phyloP scores from a whole-genome alignment of 441 rosid genomes.

The Eruca vesicaria region DNA sequence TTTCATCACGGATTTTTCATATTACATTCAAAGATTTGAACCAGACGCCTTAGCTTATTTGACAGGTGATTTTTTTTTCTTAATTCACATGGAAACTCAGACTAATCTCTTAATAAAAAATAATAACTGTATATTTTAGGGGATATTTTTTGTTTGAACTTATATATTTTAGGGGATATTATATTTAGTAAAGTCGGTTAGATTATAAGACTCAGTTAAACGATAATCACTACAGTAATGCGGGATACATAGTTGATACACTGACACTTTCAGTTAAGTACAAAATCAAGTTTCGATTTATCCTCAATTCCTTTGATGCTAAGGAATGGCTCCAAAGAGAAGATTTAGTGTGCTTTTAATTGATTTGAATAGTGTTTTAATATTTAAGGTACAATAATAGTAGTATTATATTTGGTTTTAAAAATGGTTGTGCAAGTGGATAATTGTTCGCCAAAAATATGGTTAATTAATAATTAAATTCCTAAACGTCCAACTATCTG shows the following conservation, averaged over 20 bases:
- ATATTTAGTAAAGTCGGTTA: neutral
- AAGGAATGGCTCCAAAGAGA: constrained; percentile 15
- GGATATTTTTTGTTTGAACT: too few relatives aligned
- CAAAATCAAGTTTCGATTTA: neutral
- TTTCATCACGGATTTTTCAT: neutral
- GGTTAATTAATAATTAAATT: constrained; percentile 11
- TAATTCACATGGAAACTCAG: neutral
- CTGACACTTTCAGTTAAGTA: neutral
- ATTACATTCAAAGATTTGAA: neutral
- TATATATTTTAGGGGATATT: neutral
- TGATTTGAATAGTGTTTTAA: neutral
- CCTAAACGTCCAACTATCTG: neutral
- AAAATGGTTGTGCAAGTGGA: constrained; percentile 15
- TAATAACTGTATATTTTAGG: neutral
- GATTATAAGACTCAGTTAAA: neutral
- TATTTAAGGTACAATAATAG: neutral
- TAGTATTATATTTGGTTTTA: neutral
- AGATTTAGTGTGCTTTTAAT: neutral
- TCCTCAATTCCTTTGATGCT: constrained; percentile 17
- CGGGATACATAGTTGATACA: neutral
- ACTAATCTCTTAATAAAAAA: neutral
- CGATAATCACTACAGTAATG: neutral
- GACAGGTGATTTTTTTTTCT: neutral
- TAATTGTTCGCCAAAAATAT: constrained; percentile 4
- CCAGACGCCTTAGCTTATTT: neutral